A percentile compares a stretch with the other conserved stretches of the same genome.
Evolutionary conservation across 2,329 filamentous ascomycete genomes (phyloP).

Genomic region (Paraphoma sp.): DNA sequence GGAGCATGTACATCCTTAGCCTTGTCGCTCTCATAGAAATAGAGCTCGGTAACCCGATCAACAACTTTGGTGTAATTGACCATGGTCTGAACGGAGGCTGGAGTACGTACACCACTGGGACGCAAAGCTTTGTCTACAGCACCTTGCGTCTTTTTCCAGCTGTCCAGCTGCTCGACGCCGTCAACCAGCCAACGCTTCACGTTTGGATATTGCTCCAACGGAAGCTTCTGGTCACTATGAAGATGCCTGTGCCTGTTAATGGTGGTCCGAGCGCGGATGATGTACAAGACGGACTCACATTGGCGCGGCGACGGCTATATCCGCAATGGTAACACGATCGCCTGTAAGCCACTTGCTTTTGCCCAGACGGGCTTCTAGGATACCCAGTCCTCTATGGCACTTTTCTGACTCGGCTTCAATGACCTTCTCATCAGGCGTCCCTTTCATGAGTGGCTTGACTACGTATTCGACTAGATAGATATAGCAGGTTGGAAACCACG

Average conservation of each 20-base stretch:
- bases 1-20: slow-evolving; percentile 52
- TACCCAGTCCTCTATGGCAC: slow-evolving; percentile 46
- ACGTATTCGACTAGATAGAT: slow-evolving; percentile 51
- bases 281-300: slow-evolving; percentile 23
- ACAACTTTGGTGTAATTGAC: slow-evolving; percentile 57
- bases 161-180: slow-evolving; percentile 43
- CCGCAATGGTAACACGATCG: slow-evolving; percentile 49
- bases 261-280: too few relatives aligned
- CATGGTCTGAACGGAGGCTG: slow-evolving; percentile 32
- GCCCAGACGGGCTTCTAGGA: slow-evolving; percentile 46
- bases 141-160: slow-evolving; percentile 50
- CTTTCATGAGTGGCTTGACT: slow-evolving; percentile 49
- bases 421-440: slow-evolving; percentile 44
- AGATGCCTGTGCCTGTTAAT: slow-evolving; percentile 33
- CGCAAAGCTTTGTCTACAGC: slow-evolving; percentile 44
- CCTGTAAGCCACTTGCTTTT: slow-evolving; percentile 50
- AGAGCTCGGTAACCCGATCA: slow-evolving; percentile 49
- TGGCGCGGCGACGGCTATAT: slow-evolving; percentile 50
- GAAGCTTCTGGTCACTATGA: slow-evolving; percentile 40
- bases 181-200: slow-evolving; percentile 49
- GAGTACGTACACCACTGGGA: slow-evolving; percentile 8
- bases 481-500: slow-evolving; percentile 52
- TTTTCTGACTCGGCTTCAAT: slow-evolving; percentile 42
- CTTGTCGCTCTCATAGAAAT: slow-evolving; percentile 50
- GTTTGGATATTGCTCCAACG: slow-evolving; percentile 49